Evolutionary conservation across 1,284 basidiomycete genomes (phyloP), one percentile per base, ranked within the genome.

Genomic region (Ustilago bromivora): DNA sequence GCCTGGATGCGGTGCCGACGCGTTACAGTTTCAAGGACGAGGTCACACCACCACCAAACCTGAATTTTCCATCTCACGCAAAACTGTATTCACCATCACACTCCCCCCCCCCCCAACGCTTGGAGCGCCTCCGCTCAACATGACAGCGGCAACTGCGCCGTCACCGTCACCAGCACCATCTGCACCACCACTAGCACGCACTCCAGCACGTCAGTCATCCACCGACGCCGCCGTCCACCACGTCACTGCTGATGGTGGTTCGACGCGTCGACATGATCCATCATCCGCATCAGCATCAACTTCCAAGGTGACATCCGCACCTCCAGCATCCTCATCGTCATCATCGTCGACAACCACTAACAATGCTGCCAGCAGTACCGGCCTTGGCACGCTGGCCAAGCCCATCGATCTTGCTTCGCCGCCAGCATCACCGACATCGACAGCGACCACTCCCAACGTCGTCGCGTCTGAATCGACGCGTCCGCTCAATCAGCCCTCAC

Each of bases 341-440:
- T 28, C 23, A 28, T 28, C 23, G 3, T 28, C 38, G 40, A 43
- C 40, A 11, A 15, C 55, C 46, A 34, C 53, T 13, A 35, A 5
- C 55, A 46, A 41, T 41, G 38, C 43, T 17, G 32, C 55, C 38
- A 56, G 35, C 38, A 62, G 55, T 59, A 56, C 28, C 34, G 65
- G 59, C 58, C 57, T 70, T 6, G 74, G 74, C 58, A 71, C 68
- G 5, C 43, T 66, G 4, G 52, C 68, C 61, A 71, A 71, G 51
- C 74, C 74, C 43, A 76, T 76, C 34, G 74, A 76, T 32, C 69
- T 76, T 31, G 74, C 74, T n/a, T 76, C 74, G 23, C 69, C 74
- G 11, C 74, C 74, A 15, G 60, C 54, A 13, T 74, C 71, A 56
- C 71, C 66, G 6, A 62, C 55, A 9, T 28, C 58, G 34, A 19